Evolutionary conservation across 1,284 basidiomycete genomes (phyloP).

Genomic region (Rhodofomes roseus): DNA sequence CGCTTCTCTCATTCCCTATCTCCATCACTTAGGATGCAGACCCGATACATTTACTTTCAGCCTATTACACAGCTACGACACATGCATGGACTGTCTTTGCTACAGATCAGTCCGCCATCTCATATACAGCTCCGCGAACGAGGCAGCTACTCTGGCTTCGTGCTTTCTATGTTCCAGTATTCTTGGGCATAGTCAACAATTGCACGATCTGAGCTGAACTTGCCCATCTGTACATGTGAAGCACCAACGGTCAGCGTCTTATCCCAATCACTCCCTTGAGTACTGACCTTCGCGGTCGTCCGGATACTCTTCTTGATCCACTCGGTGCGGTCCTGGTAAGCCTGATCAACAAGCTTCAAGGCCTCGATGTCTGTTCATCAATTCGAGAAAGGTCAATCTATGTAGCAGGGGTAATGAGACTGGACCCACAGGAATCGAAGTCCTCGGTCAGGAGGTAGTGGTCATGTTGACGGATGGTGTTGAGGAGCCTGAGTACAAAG

Average conservation of each 20-base stretch:
- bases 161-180: conserved; percentile 32
- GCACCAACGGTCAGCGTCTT: neutral
- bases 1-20: neutral
- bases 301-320: conserved; percentile 91
- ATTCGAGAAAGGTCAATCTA: conserved; percentile 1
- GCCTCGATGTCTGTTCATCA: conserved; percentile 65
- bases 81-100: neutral
- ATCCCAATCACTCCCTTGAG: neutral
- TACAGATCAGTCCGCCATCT: neutral
- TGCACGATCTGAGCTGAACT: conserved; percentile 89
- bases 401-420: conserved; percentile 21
- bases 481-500: conserved; percentile 50
- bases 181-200: conserved; percentile 86
- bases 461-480: conserved; percentile 76
- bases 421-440: conserved; percentile 74
- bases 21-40: neutral
- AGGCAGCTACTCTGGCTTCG: conserved; percentile 16
- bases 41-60: conserved; percentile 3
- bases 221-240: conserved; percentile 81
- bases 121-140: neutral
- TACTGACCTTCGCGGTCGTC: conserved; percentile 69
- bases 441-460: conserved; percentile 86
- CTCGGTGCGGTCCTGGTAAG: conserved; percentile 74
- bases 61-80: neutral
- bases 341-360: conserved; percentile 81